These are phyloP conservation scores for Dissophora globulifera DNA, from an alignment of 192 early-diverging fungal genomes.

Conservation along the genomic window DNA sequence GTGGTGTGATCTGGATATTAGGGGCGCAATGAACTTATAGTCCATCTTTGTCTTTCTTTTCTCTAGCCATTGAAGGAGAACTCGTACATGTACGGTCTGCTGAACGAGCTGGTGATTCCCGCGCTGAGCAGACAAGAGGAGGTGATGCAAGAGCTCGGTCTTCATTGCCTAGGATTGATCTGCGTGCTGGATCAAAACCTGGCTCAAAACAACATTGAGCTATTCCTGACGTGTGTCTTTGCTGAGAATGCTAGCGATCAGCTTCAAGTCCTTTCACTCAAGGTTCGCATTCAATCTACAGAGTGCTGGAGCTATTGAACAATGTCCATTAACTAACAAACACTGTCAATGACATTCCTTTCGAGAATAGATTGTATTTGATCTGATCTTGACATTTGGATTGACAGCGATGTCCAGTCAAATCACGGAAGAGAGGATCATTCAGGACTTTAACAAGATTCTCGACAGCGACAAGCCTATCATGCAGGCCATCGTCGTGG, in stretches of 20 bases:
- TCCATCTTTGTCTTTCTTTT: background rate
- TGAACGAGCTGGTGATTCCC: conserved; percentile 79
- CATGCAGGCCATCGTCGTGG: conserved; percentile 76
- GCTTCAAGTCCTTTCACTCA: conserved; percentile 73
- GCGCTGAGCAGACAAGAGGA: conserved; percentile 74
- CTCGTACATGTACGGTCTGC: conserved; percentile 76
- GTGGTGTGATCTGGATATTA: no score
- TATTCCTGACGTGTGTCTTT: conserved; percentile 77
- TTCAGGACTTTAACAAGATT: conserved; percentile 59
- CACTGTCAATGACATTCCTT: background rate
- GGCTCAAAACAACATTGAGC: conserved; percentile 73
- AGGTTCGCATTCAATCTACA: conserved; percentile 66
- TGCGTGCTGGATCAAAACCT: conserved; percentile 82
- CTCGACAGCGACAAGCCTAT: conserved; percentile 67
- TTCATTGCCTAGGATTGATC: conserved; percentile 84
- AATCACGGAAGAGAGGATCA: conserved; percentile 56
- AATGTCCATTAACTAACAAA: no score
- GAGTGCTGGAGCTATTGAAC: no score
- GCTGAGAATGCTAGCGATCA: conserved; percentile 62
- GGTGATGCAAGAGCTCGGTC: conserved; percentile 77
- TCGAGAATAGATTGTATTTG: conserved; percentile 66
- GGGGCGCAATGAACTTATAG: no score
- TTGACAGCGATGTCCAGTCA: conserved; percentile 50
- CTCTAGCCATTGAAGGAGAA: conserved; percentile 71
- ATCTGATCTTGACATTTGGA: conserved; percentile 70